Evolutionary conservation across 352 stramenopile species (phyloP), one percentile per base, ranked within the genome.

Genomic region (Stramenopiles sp.): DNA sequence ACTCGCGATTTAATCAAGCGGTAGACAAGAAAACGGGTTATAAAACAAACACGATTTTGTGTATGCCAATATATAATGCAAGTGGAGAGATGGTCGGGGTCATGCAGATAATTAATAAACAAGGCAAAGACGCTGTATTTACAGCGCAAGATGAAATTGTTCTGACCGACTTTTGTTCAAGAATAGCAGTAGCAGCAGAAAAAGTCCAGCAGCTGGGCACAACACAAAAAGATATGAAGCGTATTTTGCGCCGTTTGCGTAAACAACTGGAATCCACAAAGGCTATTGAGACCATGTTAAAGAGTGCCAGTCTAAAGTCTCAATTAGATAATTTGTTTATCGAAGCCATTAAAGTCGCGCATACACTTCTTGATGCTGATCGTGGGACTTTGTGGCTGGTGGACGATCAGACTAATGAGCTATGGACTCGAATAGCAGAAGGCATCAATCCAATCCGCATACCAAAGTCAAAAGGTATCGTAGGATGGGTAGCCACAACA

Each of bases 301-400:
- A 55, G 14, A 55, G 39, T 55, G 39, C 39, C 4, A 55, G 39
- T 55, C 4, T 55, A 55, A 4, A 55, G 14, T 55, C 39, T 4
- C 39, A 55, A 55, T 55, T 55, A 14, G 39, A 55, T 55, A 4
- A 55, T 55, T 55, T 55, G 14, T 55, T 55, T 55, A 14, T 55
- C 14, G 39, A 55, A 55, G 39, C 39, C 4, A 55, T 55, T 14
- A 55, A 55, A 55, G 39, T 55, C 14, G 39, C 39, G 39, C 39
- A 55, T 55, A 55, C 39, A 55, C 88, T 96, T 71, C 88, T 96
- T 7, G 88, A 93, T 81, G 39, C 39, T 14, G 93, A 97, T 82
- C 89, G 92, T 1, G 94, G 91, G 80, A 95, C 92, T 29, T 86
- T 97, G 0, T 97, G 95, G 85, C 92, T 97, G 75, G 85, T 96